Evolutionary conservation across 2,329 filamentous ascomycete species (phyloP).

Genomic region (Phialophora verrucosa): DNA sequence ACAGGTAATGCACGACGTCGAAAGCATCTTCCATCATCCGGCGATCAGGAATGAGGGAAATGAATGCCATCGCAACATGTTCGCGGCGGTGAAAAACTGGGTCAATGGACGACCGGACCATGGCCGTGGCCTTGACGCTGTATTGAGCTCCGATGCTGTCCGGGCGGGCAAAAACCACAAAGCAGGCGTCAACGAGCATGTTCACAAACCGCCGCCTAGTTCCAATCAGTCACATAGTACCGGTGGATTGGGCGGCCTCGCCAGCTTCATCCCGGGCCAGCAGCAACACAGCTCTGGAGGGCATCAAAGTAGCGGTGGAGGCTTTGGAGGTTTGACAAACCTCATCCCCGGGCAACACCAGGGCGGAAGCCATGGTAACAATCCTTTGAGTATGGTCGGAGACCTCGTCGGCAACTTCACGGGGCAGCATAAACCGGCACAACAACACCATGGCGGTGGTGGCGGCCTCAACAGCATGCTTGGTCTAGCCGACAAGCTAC

Average conservation of each 20-base stretch:
- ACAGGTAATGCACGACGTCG: conserved; percentile 80
- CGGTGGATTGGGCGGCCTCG: conserved; percentile 4
- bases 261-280: conserved; percentile 17
- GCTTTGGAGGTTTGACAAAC: conserved; percentile 29
- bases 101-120: conserved; percentile 71
- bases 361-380: conserved; percentile 18
- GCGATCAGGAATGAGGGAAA: conserved; percentile 74
- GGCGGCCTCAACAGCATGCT: conserved; percentile 36
- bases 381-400: conserved; percentile 32
- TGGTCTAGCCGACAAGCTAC: conserved; percentile 37
- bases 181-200: conserved; percentile 40
- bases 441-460: conserved; percentile 22
- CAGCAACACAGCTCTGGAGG: conserved; percentile 13
- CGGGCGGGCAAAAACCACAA: conserved; percentile 80
- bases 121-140: conserved; percentile 68
- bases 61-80: conserved; percentile 89
- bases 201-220: conserved; percentile 13
- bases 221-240: conserved; percentile 7
- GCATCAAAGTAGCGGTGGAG: conserved; percentile 26
- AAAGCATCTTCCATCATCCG: conserved; percentile 89
- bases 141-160: conserved; percentile 85
- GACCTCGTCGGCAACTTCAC: conserved; percentile 32
- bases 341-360: conserved; percentile 30
- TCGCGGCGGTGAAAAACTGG: conserved; percentile 82
- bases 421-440: conserved; percentile 20